Conservation (phyloP, 768 basidiomycete genomes). For the Cubamyces lactineus region DNA sequence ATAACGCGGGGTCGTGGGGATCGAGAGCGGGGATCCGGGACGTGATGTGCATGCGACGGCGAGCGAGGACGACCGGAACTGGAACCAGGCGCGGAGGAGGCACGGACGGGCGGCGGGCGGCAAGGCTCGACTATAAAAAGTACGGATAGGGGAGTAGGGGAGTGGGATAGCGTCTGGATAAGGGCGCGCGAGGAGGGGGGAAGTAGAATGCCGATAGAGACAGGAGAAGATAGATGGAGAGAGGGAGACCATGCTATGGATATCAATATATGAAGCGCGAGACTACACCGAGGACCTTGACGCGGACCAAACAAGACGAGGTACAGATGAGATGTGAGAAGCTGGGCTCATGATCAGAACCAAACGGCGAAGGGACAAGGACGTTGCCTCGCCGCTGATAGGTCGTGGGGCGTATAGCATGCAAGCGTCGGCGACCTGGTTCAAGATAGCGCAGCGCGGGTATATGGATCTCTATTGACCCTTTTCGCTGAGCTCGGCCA, state of each 20-base stretch:
- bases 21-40: slow-evolving; percentile 15
- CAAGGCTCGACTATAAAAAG: slow-evolving; percentile 3
- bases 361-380: not conserved
- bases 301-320: slow-evolving; percentile 19
- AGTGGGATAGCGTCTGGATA: not conserved
- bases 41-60: slow-evolving; percentile 18
- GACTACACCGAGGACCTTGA: slow-evolving; percentile 16
- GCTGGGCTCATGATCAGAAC: slow-evolving; percentile 2
- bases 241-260: slow-evolving; percentile 10
- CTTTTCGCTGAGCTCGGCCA: slow-evolving; percentile 26
- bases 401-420: not conserved
- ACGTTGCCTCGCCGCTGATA: not conserved
- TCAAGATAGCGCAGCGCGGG: slow-evolving; percentile 3
- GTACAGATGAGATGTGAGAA: slow-evolving; percentile 18
- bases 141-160: slow-evolving; percentile 13
- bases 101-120: not conserved
- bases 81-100: not conserved
- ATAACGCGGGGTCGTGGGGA: slow-evolving; percentile 23
- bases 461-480: slow-evolving; percentile 12
- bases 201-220: not conserved
- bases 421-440: not conserved
- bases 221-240: not conserved
- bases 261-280: slow-evolving; percentile 23
- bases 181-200: not conserved
- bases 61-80: slow-evolving; percentile 1